These are phyloP conservation scores for Metschnikowia baotianmanensis DNA, from an alignment of 805 yeast species.

Conservation along the genomic window DNA sequence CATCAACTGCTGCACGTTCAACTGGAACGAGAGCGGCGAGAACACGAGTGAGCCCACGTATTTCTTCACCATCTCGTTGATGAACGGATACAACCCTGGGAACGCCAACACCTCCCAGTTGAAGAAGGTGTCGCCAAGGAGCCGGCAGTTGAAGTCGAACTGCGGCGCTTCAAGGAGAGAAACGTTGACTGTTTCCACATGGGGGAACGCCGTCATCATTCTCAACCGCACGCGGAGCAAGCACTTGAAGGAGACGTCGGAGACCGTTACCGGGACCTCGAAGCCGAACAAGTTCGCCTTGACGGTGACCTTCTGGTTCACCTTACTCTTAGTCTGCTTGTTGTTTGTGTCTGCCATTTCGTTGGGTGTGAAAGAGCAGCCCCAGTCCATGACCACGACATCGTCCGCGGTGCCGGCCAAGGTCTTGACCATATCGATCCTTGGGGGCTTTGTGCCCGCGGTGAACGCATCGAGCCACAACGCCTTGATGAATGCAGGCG, in stretches of 20 bases:
- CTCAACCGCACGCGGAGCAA: constrained; percentile 77
- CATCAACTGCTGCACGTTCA: constrained; percentile 86
- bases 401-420: constrained; percentile 87
- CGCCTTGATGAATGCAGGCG: constrained; percentile 80
- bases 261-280: constrained; percentile 74
- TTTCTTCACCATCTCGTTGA: constrained; percentile 80
- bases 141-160: constrained; percentile 75
- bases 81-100: constrained; percentile 83
- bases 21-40: constrained; percentile 88
- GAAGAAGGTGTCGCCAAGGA: constrained; percentile 77
- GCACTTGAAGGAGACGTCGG: constrained; percentile 75
- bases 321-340: constrained; percentile 79
- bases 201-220: constrained; percentile 90
- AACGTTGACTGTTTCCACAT: constrained; percentile 84
- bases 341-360: constrained; percentile 78
- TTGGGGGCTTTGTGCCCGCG: constrained; percentile 92
- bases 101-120: constrained; percentile 83
- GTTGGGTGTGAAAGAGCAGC: constrained; percentile 88
- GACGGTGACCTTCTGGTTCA: constrained; percentile 76
- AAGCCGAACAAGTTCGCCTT: constrained; percentile 83
- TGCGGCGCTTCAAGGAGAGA: constrained; percentile 84
- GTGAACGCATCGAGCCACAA: constrained; percentile 88
- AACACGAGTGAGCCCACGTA: constrained; percentile 87
- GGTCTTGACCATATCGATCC: constrained; percentile 87
- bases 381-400: constrained; percentile 98